Percentiles rank a stretch among this genome's conserved stretches.
Conservation (phyloP, 345 rosid genomes). For the Acer negundo region DNA sequence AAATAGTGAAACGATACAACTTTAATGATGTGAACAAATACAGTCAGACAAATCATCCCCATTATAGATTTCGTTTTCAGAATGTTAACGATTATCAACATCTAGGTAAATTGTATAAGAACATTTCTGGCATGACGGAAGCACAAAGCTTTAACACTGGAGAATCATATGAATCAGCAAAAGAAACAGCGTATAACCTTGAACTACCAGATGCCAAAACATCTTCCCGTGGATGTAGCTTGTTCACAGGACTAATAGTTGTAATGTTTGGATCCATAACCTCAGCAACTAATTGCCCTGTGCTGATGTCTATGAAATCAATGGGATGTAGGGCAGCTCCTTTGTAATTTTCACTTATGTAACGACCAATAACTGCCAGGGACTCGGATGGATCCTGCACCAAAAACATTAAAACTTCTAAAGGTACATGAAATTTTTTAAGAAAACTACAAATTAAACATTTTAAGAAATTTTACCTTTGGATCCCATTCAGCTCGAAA, state of each 20-base stretch:
- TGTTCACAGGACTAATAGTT: constrained; percentile 92
- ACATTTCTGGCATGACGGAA: background rate
- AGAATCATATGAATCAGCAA: background rate
- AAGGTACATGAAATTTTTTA: background rate
- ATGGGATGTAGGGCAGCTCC: constrained; percentile 94
- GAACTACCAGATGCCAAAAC: constrained; percentile 94
- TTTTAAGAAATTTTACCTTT: constrained; percentile 49
- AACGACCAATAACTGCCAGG: constrained; percentile 85
- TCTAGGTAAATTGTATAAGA: too few species aligned
- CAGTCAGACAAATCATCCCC: too few species aligned
- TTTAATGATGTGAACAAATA: too few species aligned
- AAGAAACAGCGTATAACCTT: constrained; percentile 48
- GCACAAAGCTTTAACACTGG: background rate
- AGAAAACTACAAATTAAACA: background rate
- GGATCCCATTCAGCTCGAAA: constrained; percentile 99
- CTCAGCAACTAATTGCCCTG: constrained; percentile 88
- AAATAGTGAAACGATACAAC: background rate
- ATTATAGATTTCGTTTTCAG: too few species aligned
- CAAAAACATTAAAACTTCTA: background rate
- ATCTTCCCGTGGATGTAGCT: constrained; percentile 92
- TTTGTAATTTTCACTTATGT: constrained; percentile 87
- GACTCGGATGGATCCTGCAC: constrained; percentile 88
- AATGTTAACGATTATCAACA: too few species aligned
- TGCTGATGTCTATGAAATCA: constrained; percentile 83
- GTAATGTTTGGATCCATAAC: constrained; percentile 94